Percentiles rank a stretch among this genome's conserved stretches.
phyloP scores from a whole-genome alignment of 805 yeast genomes.

The Candida insectalens region DNA sequence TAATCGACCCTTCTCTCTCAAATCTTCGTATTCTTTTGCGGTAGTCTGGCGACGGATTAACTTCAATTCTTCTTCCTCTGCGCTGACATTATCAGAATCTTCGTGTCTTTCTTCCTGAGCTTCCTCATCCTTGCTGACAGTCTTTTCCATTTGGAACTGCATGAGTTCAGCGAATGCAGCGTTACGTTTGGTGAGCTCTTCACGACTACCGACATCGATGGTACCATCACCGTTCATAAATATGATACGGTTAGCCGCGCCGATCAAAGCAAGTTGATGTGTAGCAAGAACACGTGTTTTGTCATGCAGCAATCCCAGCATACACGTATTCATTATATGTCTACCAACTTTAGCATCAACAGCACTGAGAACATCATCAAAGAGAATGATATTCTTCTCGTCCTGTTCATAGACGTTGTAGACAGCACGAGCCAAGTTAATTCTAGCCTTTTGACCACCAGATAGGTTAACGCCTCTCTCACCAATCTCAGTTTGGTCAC shows the following conservation, averaged over 20 bases:
- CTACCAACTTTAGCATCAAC: slow-evolving; percentile 85
- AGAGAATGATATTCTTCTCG: slow-evolving; percentile 51
- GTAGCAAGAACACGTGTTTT: slow-evolving; percentile 73
- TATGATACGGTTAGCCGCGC: slow-evolving; percentile 57
- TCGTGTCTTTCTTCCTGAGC: slow-evolving; percentile 12
- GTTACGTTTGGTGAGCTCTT: slow-evolving; percentile 38
- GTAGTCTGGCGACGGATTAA: slow-evolving; percentile 14
- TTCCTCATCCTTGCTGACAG: slow-evolving; percentile 1
- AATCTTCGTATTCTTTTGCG: slow-evolving; percentile 17
- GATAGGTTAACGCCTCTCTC: slow-evolving; percentile 78
- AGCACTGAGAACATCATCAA: slow-evolving; percentile 78
- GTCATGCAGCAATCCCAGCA: slow-evolving; percentile 41
- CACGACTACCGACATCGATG: slow-evolving; percentile 49
- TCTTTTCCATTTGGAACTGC: slow-evolving; percentile 23
- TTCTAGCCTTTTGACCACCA: slow-evolving; percentile 85
- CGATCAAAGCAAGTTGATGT: slow-evolving; percentile 66
- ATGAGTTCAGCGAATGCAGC: slow-evolving; percentile 40
- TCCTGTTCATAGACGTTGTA: slow-evolving; percentile 30
- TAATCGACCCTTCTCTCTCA: slow-evolving; percentile 17
- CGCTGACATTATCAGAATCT: slow-evolving; percentile 22
- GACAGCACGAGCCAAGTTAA: slow-evolving; percentile 71
- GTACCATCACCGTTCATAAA: slow-evolving; percentile 57
- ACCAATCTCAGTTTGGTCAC: slow-evolving; percentile 74
- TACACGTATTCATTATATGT: slow-evolving; percentile 63
- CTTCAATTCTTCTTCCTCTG: slow-evolving; percentile 10